phyloP scores from a whole-genome alignment of 352 stramenopile genomes.

The Phytophthora constricta region DNA sequence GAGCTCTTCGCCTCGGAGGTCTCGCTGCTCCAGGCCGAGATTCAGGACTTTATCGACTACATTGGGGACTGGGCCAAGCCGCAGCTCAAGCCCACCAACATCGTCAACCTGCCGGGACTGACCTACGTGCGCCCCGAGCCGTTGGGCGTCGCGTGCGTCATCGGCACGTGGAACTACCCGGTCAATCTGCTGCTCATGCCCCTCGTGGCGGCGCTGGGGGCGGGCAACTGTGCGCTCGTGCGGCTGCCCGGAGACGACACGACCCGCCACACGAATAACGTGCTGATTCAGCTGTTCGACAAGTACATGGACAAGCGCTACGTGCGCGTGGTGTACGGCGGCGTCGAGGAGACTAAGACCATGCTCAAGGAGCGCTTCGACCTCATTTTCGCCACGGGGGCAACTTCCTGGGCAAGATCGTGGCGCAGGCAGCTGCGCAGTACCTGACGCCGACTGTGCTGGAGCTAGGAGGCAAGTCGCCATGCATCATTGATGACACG shows the following conservation, averaged over 20 bases:
- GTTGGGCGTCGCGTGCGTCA: slow-evolving; percentile 89
- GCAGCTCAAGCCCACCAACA: slow-evolving; percentile 45
- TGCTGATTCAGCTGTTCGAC: slow-evolving; percentile 62
- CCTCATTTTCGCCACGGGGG: slow-evolving; percentile 88
- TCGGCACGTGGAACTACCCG: slow-evolving; percentile 95
- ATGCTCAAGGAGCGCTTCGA: slow-evolving; percentile 84
- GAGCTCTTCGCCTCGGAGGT: slow-evolving; percentile 64
- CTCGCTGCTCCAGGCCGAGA: slow-evolving; percentile 46
- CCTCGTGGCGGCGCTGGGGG: slow-evolving; percentile 79
- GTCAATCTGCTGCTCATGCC: slow-evolving; percentile 80
- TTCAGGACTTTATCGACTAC: slow-evolving; percentile 71
- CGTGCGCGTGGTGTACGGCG: slow-evolving; percentile 87
- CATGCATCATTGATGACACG: slow-evolving; percentile 83
- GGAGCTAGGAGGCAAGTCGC: slow-evolving; percentile 95
- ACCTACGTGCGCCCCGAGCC: slow-evolving; percentile 77
- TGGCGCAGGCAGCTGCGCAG: slow-evolving; percentile 92
- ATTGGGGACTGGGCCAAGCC: slow-evolving; percentile 58
- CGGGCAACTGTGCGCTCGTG: slow-evolving; percentile 94
- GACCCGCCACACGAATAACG: slow-evolving; percentile 41
- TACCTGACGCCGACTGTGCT: slow-evolving; percentile 94
- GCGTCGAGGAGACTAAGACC: slow-evolving; percentile 79
- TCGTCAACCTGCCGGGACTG: slow-evolving; percentile 61
- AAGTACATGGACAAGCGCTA: slow-evolving; percentile 82
- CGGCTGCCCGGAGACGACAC: slow-evolving; percentile 92
- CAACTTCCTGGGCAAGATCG: slow-evolving; percentile 87